These are phyloP conservation scores for Microthlaspi erraticum DNA, from an alignment of 345 rosid species.

Conservation along the genomic window DNA sequence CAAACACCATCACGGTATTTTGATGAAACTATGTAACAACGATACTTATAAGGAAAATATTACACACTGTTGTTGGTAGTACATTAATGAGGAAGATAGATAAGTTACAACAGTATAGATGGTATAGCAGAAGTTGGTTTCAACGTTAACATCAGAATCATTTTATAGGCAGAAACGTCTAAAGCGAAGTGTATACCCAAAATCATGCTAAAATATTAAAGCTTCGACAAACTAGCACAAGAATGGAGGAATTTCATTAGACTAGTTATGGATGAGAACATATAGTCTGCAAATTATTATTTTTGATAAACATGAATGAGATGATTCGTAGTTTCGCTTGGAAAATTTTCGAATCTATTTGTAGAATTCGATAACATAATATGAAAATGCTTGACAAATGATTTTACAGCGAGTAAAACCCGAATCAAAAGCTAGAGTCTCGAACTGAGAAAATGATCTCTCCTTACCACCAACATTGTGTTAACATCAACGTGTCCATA, in stretches of 20 bases:
- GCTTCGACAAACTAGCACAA: too few relatives aligned
- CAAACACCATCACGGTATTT: not conserved
- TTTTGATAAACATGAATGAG: too few relatives aligned
- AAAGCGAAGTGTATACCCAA: too few relatives aligned
- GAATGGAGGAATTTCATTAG: too few relatives aligned
- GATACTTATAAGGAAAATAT: too few relatives aligned
- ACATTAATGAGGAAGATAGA: constrained; percentile 5
- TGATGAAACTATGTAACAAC: not conserved
- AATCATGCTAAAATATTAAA: not conserved
- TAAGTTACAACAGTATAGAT: not conserved
- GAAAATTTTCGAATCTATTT: too few relatives aligned
- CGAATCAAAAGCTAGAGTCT: not conserved
- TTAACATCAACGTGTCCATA: constrained; percentile 6
- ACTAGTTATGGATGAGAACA: too few relatives aligned
- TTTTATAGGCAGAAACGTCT: not conserved
- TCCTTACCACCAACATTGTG: constrained; percentile 21
- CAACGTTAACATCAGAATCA: constrained; percentile 5
- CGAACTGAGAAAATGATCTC: not conserved
- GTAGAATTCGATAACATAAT: not conserved
- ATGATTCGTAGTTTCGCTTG: too few relatives aligned
- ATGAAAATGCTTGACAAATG: constrained; percentile 11
- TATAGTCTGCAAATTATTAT: too few relatives aligned
- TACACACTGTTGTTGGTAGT: not conserved
- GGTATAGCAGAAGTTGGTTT: constrained; percentile 1
- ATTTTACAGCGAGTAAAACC: constrained; percentile 5